Conservation (phyloP, 2,329 filamentous ascomycete genomes). For the Talaromyces sp. region DNA sequence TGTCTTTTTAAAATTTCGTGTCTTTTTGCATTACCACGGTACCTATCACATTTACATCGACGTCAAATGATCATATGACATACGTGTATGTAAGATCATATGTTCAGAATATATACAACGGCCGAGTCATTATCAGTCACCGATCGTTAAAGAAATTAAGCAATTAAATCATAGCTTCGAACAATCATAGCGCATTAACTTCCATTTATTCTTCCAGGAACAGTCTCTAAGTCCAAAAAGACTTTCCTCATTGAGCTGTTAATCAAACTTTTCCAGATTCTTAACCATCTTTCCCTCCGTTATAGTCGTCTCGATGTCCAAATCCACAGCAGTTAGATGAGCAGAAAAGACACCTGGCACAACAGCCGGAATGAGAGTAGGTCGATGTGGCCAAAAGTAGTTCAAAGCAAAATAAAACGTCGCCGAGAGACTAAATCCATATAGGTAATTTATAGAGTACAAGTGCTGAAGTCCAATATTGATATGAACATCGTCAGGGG, state of each 20-base stretch:
- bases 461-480: slow-evolving; percentile 8
- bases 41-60: not conserved
- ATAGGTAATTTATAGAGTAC: slow-evolving; percentile 16
- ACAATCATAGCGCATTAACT: not conserved
- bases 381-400: slow-evolving; percentile 13
- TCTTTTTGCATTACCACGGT: not conserved
- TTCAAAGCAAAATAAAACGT: slow-evolving; percentile 14
- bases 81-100: not conserved
- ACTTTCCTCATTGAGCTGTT: not conserved
- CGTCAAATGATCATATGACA: not conserved
- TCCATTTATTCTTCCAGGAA: not conserved
- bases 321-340: slow-evolving; percentile 7
- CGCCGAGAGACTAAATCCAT: slow-evolving; percentile 11
- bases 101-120: not conserved
- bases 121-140: not conserved
- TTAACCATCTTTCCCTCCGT: not conserved
- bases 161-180: not conserved
- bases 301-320: slow-evolving; percentile 4
- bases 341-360: slow-evolving; percentile 11
- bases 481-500: slow-evolving; percentile 5
- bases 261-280: not conserved
- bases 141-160: not conserved
- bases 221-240: not conserved
- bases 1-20: not conserved
- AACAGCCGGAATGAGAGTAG: slow-evolving; percentile 14